A percentile compares a stretch with the other conserved stretches of the same genome.
Conservation (phyloP, 2,329 filamentous ascomycete genomes). For the Trichoderma brevicompactum region DNA sequence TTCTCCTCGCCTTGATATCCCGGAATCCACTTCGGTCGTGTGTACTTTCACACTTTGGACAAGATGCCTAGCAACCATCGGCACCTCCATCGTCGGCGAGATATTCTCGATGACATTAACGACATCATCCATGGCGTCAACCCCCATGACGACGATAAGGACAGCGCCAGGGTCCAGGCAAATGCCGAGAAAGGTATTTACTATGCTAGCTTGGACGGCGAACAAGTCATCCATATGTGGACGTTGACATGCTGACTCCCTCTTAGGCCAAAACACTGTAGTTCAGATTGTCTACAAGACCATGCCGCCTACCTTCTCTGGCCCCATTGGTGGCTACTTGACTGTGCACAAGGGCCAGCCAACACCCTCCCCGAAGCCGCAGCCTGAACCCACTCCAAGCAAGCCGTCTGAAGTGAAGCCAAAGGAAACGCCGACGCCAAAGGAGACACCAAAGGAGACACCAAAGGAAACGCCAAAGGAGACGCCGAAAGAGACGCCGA, state of each 20-base stretch:
- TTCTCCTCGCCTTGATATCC: constrained; percentile 7
- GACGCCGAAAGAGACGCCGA: constrained; percentile 19
- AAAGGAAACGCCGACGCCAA: constrained; percentile 28
- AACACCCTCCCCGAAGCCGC: constrained; percentile 30
- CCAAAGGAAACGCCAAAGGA: constrained; percentile 32
- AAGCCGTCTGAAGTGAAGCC: constrained; percentile 18
- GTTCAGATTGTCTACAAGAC: constrained; percentile 49
- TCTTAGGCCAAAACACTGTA: constrained; percentile 31
- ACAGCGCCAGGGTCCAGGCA: neutral
- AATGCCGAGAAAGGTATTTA: constrained; percentile 15
- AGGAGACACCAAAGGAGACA: constrained; percentile 28
- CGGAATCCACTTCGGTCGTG: neutral
- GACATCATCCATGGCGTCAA: constrained; percentile 34
- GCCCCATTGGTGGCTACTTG: constrained; percentile 49
- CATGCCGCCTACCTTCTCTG: constrained; percentile 47
- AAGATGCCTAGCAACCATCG: constrained; percentile 41
- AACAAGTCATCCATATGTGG: neutral
- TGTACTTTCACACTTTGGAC: constrained; percentile 9
- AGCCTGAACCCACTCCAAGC: constrained; percentile 26
- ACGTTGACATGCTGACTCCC: constrained; percentile 3
- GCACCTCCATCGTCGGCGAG: constrained; percentile 37
- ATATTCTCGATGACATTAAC: constrained; percentile 39
- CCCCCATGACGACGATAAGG: neutral
- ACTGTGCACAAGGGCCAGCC: constrained; percentile 39
- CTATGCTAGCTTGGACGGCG: neutral